These are phyloP conservation scores for Fusarium abutilonis DNA, from an alignment of 2,329 filamentous ascomycete genomes.

Conservation along the genomic window DNA sequence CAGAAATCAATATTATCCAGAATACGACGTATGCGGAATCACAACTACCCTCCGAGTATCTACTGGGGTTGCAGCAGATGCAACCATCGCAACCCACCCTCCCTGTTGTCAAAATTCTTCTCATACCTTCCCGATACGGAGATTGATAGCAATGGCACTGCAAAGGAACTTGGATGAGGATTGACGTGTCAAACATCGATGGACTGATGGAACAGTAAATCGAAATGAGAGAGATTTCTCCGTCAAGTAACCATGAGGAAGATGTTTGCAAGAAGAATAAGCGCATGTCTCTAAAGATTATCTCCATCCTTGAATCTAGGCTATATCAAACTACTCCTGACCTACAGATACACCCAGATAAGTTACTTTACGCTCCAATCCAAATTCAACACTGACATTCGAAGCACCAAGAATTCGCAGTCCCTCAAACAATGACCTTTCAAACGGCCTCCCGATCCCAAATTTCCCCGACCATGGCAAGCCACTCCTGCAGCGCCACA, in stretches of 20 bases:
- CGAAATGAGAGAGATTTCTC: no score
- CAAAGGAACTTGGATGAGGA: conserved; percentile 4
- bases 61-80: conserved; percentile 10
- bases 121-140: conserved; percentile 32
- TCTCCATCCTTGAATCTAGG: not conserved
- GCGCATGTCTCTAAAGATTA: not conserved
- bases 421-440: not conserved
- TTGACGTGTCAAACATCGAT: not conserved
- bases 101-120: conserved; percentile 3
- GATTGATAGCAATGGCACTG: not conserved
- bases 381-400: not conserved
- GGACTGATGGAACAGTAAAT: not conserved
- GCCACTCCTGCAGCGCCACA: conserved; percentile 27
- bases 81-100: conserved; percentile 7
- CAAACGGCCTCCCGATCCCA: conserved; percentile 2
- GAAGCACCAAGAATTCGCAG: not conserved
- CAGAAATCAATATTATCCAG: not conserved
- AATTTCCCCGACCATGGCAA: conserved; percentile 9
- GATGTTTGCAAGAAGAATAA: not conserved
- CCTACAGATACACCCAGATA: not conserved
- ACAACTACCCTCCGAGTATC: not conserved
- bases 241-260: not conserved
- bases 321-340: not conserved
- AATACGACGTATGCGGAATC: no score
- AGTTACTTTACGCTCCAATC: not conserved